A percentile compares a stretch with the other conserved stretches of the same genome.
phyloP scores from a whole-genome alignment of 306 rosid genomes.

The Lupinus albus region DNA sequence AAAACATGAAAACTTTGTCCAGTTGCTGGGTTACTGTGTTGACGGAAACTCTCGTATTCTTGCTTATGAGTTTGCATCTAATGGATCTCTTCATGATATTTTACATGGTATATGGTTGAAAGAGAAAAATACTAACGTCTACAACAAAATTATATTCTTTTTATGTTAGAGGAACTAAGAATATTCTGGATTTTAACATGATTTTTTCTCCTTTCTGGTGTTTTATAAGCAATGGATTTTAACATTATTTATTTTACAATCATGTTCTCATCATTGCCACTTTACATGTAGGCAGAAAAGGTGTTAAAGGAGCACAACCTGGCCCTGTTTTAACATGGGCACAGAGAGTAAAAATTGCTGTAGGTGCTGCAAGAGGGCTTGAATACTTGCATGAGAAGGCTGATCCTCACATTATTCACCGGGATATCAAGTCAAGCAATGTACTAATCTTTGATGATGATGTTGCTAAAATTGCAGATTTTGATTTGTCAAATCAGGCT shows the following conservation, averaged over 20 bases:
- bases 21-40: constrained; percentile 78
- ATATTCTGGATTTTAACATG: constrained; percentile 9
- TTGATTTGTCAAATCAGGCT: constrained; percentile 96
- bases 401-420: constrained; percentile 80
- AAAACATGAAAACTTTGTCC: constrained; percentile 83
- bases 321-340: constrained; percentile 94
- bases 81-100: constrained; percentile 98
- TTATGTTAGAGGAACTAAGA: constrained; percentile 29
- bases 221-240: constrained; percentile 4
- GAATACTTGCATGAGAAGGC: constrained; percentile 92
- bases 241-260: neutral
- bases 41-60: constrained; percentile 84
- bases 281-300: constrained; percentile 78
- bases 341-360: constrained; percentile 93
- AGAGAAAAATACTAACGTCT: constrained; percentile 3
- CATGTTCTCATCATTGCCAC: constrained; percentile 20
- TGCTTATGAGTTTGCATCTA: constrained; percentile 90
- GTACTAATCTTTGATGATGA: constrained; percentile 86
- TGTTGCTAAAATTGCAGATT: constrained; percentile 91
- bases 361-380: constrained; percentile 95
- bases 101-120: constrained; percentile 69
- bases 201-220: neutral
- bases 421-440: constrained; percentile 96
- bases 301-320: constrained; percentile 94
- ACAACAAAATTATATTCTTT: constrained; percentile 7